Evolutionary conservation across 2,329 filamentous ascomycete species (phyloP), one percentile per base, ranked within the genome.

Genomic region (Penicillium rolfsii): DNA sequence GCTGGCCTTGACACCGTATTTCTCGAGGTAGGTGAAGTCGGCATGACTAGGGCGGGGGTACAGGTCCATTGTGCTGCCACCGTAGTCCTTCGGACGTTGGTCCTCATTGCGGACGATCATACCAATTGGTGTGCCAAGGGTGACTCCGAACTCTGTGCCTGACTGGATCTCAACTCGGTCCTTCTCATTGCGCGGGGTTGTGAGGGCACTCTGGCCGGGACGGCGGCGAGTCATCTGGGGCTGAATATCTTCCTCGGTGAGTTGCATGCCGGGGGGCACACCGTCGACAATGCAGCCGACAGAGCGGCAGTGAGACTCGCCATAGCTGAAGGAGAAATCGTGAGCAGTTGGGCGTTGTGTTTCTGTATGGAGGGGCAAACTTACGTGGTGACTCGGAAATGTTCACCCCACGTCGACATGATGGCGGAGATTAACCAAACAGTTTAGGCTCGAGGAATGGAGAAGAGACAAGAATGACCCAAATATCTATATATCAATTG

Each of bases 211-310:
- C 79, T 99, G 94, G 48, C 94, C 94, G 5, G 94, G 94, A 62
- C 94, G 86, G 63, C 94, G 87, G 66, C 94, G 89, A 65, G 90
- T 96, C 86, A 98, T 91, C 80, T 97, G 93, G 52, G 93, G 93
- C 80, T 99, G 94, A 74, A 98, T 96, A 74, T 96, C 91, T 57
- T 82, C 83, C 79, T 97, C 93, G 64, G 87, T 90, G 76, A 98
- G 87, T 71, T 88, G 82, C 84, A 98, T 89, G 71, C 91, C 91
- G 14, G 95, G 93, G 38, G 94, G 95, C 73, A 88, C 91, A 70
- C 93, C 93, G 76, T 98, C 94, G 79, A 98, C 89, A 72, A 98
- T 97, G 82, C 91, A 96, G 74, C 93, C 93, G 72, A 98, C 93
- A 35, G 90, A 94, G 72, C 89, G 89, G 82, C 94, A 96, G 81